phyloP scores from a whole-genome alignment of 306 rosid species.

The Vigna trinervia region DNA sequence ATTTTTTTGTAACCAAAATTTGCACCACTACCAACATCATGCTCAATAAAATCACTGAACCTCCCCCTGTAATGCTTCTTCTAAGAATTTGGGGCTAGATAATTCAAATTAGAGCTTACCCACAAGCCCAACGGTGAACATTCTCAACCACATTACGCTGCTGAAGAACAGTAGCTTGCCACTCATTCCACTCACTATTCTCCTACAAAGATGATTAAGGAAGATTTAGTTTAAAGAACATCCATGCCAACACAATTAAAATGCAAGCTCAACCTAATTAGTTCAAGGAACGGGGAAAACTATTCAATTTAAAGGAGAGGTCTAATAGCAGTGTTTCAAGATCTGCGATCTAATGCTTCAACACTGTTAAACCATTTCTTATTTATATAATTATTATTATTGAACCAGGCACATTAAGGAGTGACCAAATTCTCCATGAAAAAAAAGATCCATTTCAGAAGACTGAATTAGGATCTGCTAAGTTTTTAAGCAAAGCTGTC shows the following conservation, averaged over 20 bases:
- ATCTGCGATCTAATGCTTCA: neutral
- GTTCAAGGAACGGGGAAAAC: neutral
- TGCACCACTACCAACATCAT: neutral
- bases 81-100: slow-evolving; percentile 33
- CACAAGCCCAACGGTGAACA: slow-evolving; percentile 93
- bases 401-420: slow-evolving; percentile 20
- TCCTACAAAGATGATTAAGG: slow-evolving; percentile 61
- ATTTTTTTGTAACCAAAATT: neutral
- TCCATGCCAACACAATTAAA: slow-evolving; percentile 11
- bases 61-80: slow-evolving; percentile 7
- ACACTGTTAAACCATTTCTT: slow-evolving; percentile 9
- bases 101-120: slow-evolving; percentile 63
- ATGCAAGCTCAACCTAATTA: slow-evolving; percentile 16
- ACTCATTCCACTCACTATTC: slow-evolving; percentile 80
- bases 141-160: slow-evolving; percentile 89
- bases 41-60: slow-evolving; percentile 6
- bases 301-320: slow-evolving; percentile 23
- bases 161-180: slow-evolving; percentile 87
- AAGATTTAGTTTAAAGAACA: slow-evolving; percentile 6
- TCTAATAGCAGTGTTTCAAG: slow-evolving; percentile 14
- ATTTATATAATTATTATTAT: neutral
- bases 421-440: neutral
- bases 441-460: neutral
- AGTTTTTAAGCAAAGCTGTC: slow-evolving; percentile 13
- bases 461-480: slow-evolving; percentile 15